Evolutionary conservation across 176 grass and related monocot genomes (phyloP).

Genomic region (Oryza officinalis): DNA sequence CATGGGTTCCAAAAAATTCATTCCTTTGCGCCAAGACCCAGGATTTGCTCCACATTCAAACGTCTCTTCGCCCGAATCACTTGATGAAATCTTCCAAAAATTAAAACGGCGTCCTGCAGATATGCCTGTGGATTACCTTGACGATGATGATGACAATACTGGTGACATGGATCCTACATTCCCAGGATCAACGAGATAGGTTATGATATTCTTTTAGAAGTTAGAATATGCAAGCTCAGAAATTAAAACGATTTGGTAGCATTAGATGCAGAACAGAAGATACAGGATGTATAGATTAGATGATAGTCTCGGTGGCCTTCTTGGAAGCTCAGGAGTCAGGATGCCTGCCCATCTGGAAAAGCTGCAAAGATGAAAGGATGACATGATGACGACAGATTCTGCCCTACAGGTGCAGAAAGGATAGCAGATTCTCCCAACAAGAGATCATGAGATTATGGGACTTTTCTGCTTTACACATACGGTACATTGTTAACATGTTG

Average conservation of each 20-base stretch:
- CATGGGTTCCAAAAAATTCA: conserved; percentile 77
- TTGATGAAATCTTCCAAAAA: conserved; percentile 97
- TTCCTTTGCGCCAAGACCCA: conserved; percentile 74
- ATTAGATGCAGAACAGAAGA: conserved; percentile 40
- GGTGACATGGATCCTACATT: conserved; percentile 46
- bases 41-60: conserved; percentile 43
- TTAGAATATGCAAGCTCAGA: conserved; percentile 35
- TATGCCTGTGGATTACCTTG: conserved; percentile 55
- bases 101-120: conserved; percentile 70
- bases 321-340: conserved; percentile 29
- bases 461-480: conserved; percentile 13
- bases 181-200: conserved; percentile 48
- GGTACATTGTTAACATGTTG: conserved; percentile 18
- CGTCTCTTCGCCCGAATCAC: conserved; percentile 58
- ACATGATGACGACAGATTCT: conserved; percentile 25
- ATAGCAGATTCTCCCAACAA: conserved; percentile 27
- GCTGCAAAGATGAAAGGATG: conserved; percentile 26
- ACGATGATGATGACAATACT: conserved; percentile 47
- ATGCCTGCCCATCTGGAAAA: conserved; percentile 30
- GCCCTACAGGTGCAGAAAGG: conserved; percentile 20
- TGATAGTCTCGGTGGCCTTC: conserved; percentile 38
- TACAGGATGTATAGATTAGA: conserved; percentile 72
- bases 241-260: conserved; percentile 42
- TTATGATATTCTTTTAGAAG: conserved; percentile 37
- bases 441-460: conserved; percentile 22